A percentile compares a stretch with the other conserved stretches of the same genome.
These are phyloP conservation scores for Stentor roeselii DNA, from an alignment of 73 alveolate species.

Conservation along the genomic window DNA sequence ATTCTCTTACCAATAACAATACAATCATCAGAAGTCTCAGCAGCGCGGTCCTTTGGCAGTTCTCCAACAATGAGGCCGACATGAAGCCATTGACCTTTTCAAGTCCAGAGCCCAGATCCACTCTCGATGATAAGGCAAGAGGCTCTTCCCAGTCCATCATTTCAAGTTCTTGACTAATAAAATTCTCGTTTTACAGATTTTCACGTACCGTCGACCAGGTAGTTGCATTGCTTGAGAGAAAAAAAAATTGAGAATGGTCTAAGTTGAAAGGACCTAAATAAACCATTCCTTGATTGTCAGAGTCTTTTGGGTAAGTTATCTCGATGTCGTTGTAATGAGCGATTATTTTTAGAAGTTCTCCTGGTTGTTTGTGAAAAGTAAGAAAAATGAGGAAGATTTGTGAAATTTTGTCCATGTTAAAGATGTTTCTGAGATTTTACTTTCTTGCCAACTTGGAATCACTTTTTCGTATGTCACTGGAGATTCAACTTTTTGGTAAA, in stretches of 20 bases:
- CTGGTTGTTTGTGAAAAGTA: not conserved
- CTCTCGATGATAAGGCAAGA: conserved; percentile 17
- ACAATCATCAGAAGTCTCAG: conserved; percentile 13
- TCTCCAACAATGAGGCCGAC: conserved; percentile 9
- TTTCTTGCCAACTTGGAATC: not conserved
- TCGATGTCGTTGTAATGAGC: not conserved
- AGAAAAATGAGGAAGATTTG: not conserved
- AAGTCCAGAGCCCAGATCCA: conserved; percentile 14
- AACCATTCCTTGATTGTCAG: conserved; percentile 3
- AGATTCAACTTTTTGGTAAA: not conserved
- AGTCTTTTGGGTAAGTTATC: not conserved
- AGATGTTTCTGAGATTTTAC: not conserved
- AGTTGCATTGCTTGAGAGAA: not conserved
- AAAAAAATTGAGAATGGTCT: conserved; percentile 1
- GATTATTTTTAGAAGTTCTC: not conserved
- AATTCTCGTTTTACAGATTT: not conserved
- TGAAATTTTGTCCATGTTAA: not conserved
- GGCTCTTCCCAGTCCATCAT: conserved; percentile 17
- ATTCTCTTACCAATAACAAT: not conserved
- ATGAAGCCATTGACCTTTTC: not conserved
- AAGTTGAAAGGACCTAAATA: not conserved
- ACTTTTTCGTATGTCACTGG: not conserved
- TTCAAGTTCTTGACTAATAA: not conserved
- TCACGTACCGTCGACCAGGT: not conserved
- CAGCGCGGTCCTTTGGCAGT: not conserved